Evolutionary conservation across 2,329 filamentous ascomycete genomes (phyloP).

Genomic region (Periconia macrospinosa): DNA sequence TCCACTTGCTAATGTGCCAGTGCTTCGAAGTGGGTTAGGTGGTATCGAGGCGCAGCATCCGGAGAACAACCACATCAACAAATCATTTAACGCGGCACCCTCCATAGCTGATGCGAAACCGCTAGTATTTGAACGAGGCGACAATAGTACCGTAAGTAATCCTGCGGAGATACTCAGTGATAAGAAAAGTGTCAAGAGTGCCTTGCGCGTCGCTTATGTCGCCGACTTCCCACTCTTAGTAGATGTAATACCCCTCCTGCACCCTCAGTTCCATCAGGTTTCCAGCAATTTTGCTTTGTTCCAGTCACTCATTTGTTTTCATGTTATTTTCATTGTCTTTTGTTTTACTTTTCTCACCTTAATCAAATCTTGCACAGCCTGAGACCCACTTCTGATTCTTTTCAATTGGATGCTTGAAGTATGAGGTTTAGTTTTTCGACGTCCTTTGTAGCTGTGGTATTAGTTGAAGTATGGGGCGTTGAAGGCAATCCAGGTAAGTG

Average conservation of each 20-base stretch:
- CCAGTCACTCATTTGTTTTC: not conserved
- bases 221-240: not conserved
- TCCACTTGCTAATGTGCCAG: not conserved
- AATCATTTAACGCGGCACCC: not conserved
- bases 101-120: not conserved
- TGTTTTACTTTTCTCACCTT: not conserved
- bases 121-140: not conserved
- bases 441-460: not conserved
- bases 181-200: not conserved
- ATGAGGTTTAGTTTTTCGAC: not conserved
- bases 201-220: not conserved
- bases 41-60: not conserved
- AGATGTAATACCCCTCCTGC: not conserved
- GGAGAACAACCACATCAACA: not conserved
- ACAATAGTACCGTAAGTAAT: not conserved
- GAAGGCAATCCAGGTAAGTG: conserved; percentile 3
- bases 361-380: not conserved
- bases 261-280: not conserved
- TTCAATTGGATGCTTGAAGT: not conserved
- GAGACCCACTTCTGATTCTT: not conserved
- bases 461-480: not conserved
- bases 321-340: not conserved
- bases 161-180: not conserved
- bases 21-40: not conserved
- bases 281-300: not conserved